phyloP scores from a whole-genome alignment of 1,139 yeast genomes.

The Hemisphaericaspora xylofermentans region DNA sequence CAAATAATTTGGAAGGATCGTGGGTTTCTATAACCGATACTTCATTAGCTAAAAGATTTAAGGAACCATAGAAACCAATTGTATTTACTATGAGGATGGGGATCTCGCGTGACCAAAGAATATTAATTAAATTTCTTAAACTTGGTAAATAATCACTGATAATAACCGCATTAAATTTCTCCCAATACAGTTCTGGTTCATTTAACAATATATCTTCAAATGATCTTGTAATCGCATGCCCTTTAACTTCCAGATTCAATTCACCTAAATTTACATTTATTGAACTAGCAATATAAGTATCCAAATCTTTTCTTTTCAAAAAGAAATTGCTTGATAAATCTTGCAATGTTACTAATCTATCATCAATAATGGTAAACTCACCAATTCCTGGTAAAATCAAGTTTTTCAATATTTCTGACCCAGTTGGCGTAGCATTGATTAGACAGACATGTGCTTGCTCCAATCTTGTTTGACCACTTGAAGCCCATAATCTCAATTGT shows the following conservation, averaged over 20 bases:
- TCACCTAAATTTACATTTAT: slow-evolving; percentile 47
- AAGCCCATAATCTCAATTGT: slow-evolving; percentile 86
- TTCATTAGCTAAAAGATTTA: slow-evolving; percentile 51
- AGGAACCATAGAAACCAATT: slow-evolving; percentile 67
- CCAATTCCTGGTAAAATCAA: slow-evolving; percentile 82
- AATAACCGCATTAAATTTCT: slow-evolving; percentile 52
- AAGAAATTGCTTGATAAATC: slow-evolving; percentile 67
- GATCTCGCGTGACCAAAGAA: slow-evolving; percentile 45
- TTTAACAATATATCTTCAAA: slow-evolving; percentile 19
- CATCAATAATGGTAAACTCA: slow-evolving; percentile 59
- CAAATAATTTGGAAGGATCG: slow-evolving; percentile 60
- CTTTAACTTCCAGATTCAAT: slow-evolving; percentile 60
- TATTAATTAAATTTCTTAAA: slow-evolving; percentile 23
- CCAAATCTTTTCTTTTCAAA: slow-evolving; percentile 46
- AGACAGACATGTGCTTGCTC: slow-evolving; percentile 61
- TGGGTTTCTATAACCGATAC: slow-evolving; percentile 77
- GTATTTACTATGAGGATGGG: slow-evolving; percentile 56
- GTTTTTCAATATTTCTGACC: slow-evolving; percentile 75
- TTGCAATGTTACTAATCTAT: slow-evolving; percentile 32
- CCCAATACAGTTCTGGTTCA: slow-evolving; percentile 41
- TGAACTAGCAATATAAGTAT: slow-evolving; percentile 38
- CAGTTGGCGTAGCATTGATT: slow-evolving; percentile 57
- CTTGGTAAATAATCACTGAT: slow-evolving; percentile 34
- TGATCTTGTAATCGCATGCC: slow-evolving; percentile 28
- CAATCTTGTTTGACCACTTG: slow-evolving; percentile 67